Base-by-base conservation (phyloP, 2,329 filamentous ascomycete genomes). In the Parascedosporium putredinis region DNA sequence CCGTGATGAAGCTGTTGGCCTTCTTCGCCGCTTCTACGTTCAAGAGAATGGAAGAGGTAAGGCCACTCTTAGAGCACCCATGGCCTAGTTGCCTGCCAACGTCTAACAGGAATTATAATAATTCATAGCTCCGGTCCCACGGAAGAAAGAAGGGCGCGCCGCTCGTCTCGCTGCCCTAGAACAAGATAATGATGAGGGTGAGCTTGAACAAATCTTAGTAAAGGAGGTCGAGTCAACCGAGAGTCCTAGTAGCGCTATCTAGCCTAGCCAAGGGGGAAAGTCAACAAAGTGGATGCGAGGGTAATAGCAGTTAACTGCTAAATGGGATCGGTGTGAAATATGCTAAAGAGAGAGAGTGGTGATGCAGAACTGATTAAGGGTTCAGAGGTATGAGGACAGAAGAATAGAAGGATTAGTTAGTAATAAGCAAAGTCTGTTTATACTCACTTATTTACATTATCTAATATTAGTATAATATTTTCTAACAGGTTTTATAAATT, bases 11-110 rank as follows among this genome's bases (percentile, higher is more conserved):
- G 91, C 93, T 4, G 94, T 98, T 53, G 90, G 91, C 65, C 68
- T 98, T 56, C 73, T 98, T 56, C 78, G 94, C 55, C 83, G 91
- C 52, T 98, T 98, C 67, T 98, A 98, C 64, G 87, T 98, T 27
- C 93, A 98, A 67, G 90, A 98, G 67, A 98, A 98, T 66, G 88
- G 87, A 55, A 86, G 93, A 74, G 88, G 86, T 87, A 69, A 58
- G 72, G 60, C 38, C 38, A 16, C 23, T 22, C 16, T n/a, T 40
- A 40, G 7, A 7, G 27, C 7, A 31, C 16, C 23, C 16, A 10
- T 42, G 10, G 23, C 6, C 38, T 22, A 42, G 23, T 16, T 4
- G 23, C 10, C 23, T 18, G 16, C 38, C n/a, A 10, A 20, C 6
- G 5, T 42, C 38, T 42, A 45, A 50, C 40, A 33, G 4, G 6